Conservation (phyloP, 2,329 filamentous ascomycete species). For the Leptographium flavum region DNA sequence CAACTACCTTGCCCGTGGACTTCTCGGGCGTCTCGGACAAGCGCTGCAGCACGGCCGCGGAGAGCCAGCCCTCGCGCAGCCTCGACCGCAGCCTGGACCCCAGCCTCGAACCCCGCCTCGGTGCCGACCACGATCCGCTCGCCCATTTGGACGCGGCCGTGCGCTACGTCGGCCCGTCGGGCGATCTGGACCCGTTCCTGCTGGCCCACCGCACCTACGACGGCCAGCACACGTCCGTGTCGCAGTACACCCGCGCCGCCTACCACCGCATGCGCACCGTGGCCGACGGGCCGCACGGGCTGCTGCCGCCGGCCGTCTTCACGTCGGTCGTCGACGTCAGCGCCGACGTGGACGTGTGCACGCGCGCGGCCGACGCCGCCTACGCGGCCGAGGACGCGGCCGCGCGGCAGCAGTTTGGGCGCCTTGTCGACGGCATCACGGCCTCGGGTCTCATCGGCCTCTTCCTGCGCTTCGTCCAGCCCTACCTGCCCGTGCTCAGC, state of each 20-base stretch:
- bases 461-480: slow-evolving; percentile 1
- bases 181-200: slow-evolving; percentile 3
- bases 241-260: neutral
- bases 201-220: neutral
- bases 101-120: neutral
- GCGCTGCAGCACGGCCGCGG: too few species aligned
- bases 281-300: neutral
- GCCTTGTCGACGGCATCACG: neutral
- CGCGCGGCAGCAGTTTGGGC: neutral
- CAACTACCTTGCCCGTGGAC: too few species aligned
- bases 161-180: slow-evolving; percentile 2
- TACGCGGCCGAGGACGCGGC: neutral
- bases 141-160: too few species aligned
- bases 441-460: neutral
- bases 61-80: too few species aligned
- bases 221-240: neutral
- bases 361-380: too few species aligned
- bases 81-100: too few species aligned
- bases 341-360: too few species aligned
- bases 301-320: neutral
- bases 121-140: too few species aligned
- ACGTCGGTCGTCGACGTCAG: too few species aligned
- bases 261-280: neutral
- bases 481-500: slow-evolving; percentile 1
- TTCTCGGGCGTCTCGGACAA: too few species aligned